A percentile compares a stretch with the other conserved stretches of the same genome.
These are phyloP conservation scores for Cyamopsis tetragonoloba DNA, from an alignment of 306 rosid species.

Conservation along the genomic window DNA sequence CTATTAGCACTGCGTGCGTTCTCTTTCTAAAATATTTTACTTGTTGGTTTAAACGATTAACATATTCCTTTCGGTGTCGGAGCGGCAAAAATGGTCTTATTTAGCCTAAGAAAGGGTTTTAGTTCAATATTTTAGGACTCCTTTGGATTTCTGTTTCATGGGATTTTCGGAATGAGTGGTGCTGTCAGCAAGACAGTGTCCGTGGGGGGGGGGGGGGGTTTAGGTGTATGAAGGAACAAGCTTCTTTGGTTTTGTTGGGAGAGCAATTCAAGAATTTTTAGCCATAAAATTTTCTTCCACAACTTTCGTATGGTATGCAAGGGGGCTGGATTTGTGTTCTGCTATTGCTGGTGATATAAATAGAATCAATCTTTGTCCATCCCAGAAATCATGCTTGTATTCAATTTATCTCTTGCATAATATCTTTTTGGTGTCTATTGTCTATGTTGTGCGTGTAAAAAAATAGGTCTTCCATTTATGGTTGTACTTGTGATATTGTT, in stretches of 20 bases:
- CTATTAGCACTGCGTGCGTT: neutral
- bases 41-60: neutral
- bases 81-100: neutral
- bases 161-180: neutral
- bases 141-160: neutral
- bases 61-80: constrained; percentile 19
- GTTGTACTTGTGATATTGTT: neutral
- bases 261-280: too few relatives aligned
- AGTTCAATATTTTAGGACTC: neutral
- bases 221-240: too few relatives aligned
- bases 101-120: too few relatives aligned
- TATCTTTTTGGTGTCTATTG: neutral
- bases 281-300: too few relatives aligned
- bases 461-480: neutral
- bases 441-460: neutral
- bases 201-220: too few relatives aligned
- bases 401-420: neutral
- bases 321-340: neutral
- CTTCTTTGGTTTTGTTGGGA: neutral
- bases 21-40: constrained; percentile 4
- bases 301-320: neutral
- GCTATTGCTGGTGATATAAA: neutral
- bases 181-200: neutral
- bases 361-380: neutral
- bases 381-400: neutral